A percentile compares a stretch with the other conserved stretches of the same genome.
Conservation (phyloP, 2,329 filamentous ascomycete species). For the Exophiala alcalophila region DNA sequence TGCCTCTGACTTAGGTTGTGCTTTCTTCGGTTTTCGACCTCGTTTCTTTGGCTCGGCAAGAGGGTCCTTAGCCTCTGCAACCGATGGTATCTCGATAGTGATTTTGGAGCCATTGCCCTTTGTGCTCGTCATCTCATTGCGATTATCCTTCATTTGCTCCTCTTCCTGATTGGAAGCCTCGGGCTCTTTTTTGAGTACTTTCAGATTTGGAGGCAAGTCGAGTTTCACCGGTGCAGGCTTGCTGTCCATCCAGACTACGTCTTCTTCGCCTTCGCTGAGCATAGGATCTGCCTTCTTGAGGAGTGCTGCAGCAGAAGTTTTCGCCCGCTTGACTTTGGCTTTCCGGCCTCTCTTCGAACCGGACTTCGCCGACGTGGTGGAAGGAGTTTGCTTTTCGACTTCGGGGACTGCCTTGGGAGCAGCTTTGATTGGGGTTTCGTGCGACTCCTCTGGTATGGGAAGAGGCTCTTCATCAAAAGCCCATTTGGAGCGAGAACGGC, state of each 20-base stretch:
- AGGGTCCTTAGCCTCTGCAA: slow-evolving; percentile 11
- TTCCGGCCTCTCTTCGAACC: slow-evolving; percentile 25
- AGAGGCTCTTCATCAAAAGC: slow-evolving; percentile 11
- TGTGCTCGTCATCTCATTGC: neutral
- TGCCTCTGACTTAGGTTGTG: slow-evolving; percentile 9
- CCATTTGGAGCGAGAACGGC: slow-evolving; percentile 26
- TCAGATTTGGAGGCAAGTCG: slow-evolving; percentile 26
- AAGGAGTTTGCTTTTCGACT: slow-evolving; percentile 7
- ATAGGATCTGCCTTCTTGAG: slow-evolving; percentile 22
- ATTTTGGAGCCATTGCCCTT: slow-evolving; percentile 16
- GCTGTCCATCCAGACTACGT: slow-evolving; percentile 29
- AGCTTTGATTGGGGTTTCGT: slow-evolving; percentile 6
- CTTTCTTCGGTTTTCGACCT: slow-evolving; percentile 28
- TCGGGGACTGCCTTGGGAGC: slow-evolving; percentile 1
- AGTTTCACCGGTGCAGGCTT: slow-evolving; percentile 29
- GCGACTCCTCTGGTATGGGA: neutral
- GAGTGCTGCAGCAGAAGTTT: slow-evolving; percentile 28
- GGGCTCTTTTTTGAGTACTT: slow-evolving; percentile 24
- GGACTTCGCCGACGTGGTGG: slow-evolving; percentile 9
- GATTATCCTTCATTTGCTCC: slow-evolving; percentile 3
- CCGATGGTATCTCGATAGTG: slow-evolving; percentile 21
- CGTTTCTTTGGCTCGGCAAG: slow-evolving; percentile 28
- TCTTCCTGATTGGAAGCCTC: slow-evolving; percentile 9
- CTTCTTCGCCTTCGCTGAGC: slow-evolving; percentile 30
- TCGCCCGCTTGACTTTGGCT: slow-evolving; percentile 30